A percentile compares a stretch with the other conserved stretches of the same genome.
phyloP scores from a whole-genome alignment of 306 rosid genomes.

The Trifolium repens region DNA sequence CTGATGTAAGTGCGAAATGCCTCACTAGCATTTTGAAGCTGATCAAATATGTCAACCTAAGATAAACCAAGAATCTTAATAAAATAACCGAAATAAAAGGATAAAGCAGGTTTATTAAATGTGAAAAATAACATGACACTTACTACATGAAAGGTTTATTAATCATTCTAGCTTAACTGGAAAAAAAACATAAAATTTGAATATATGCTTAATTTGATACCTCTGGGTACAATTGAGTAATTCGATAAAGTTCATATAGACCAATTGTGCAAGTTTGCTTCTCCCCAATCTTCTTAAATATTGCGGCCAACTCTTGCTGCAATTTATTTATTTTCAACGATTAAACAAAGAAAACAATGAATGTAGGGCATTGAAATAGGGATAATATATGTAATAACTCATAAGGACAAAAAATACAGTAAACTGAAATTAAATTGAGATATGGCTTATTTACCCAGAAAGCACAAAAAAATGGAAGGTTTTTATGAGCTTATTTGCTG shows the following conservation, averaged over 20 bases:
- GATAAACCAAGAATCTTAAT: conserved; percentile 34
- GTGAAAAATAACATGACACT: conserved; percentile 1
- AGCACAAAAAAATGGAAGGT: background rate
- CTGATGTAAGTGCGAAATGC: conserved; percentile 97
- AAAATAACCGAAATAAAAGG: conserved; percentile 21
- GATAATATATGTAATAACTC: background rate
- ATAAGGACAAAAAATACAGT: conserved; percentile 18
- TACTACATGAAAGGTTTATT: background rate
- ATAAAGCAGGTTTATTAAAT: background rate
- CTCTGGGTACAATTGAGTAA: conserved; percentile 95
- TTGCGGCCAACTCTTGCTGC: conserved; percentile 99
- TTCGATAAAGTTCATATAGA: conserved; percentile 85
- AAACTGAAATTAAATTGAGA: conserved; percentile 2
- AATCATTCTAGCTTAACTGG: conserved; percentile 15
- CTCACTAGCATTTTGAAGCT: conserved; percentile 99
- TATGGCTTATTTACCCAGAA: background rate
- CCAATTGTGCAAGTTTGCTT: conserved; percentile 99
- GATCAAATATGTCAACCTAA: conserved; percentile 97
- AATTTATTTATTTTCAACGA: conserved; percentile 27
- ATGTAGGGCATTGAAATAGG: conserved; percentile 22
- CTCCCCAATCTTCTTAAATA: conserved; percentile 98
- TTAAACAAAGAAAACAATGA: conserved; percentile 12
- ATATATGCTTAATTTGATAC: conserved; percentile 47
- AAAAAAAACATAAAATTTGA: conserved; percentile 10
- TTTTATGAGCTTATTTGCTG: background rate